Conservation (phyloP, 495 filamentous ascomycete species). For the Paragyromitra xinjiangensis region DNA sequence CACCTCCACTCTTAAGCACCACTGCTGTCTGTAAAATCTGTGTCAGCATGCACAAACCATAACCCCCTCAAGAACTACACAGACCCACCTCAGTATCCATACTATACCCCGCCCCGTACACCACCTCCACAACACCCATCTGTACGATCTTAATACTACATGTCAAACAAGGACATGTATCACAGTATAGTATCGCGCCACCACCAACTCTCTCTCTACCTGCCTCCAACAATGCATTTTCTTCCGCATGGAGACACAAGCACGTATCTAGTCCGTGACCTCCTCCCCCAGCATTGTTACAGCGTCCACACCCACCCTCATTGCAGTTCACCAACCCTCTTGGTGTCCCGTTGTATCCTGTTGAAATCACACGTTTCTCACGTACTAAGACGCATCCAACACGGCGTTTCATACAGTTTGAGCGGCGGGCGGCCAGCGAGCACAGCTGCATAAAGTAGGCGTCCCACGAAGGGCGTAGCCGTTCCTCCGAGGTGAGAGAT, state of each 20-base stretch:
- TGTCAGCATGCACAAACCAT: conserved; percentile 38
- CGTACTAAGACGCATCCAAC: conserved; percentile 95
- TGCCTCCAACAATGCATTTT: conserved; percentile 94
- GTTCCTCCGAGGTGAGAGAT: conserved; percentile 77
- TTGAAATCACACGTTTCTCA: conserved; percentile 86
- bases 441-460: conserved; percentile 97
- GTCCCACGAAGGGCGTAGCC: conserved; percentile 93
- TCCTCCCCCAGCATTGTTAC: conserved; percentile 75
- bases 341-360: conserved; percentile 98
- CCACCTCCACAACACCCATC: conserved; percentile 93
- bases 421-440: conserved; percentile 86
- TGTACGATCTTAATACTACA: conserved; percentile 98
- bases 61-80: not conserved
- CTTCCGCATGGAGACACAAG: conserved; percentile 94
- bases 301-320: conserved; percentile 89
- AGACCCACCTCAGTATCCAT: conserved; percentile 75
- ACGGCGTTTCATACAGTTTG: conserved; percentile 97
- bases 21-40: conserved; percentile 68
- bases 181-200: conserved; percentile 84
- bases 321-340: conserved; percentile 86
- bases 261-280: conserved; percentile 83
- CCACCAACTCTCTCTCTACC: conserved; percentile 87
- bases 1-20: conserved; percentile 78
- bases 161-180: conserved; percentile 98
- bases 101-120: conserved; percentile 90